Evolutionary conservation across 164 flowering plant species (phyloP).

Genomic region (Echeveria elegans): DNA sequence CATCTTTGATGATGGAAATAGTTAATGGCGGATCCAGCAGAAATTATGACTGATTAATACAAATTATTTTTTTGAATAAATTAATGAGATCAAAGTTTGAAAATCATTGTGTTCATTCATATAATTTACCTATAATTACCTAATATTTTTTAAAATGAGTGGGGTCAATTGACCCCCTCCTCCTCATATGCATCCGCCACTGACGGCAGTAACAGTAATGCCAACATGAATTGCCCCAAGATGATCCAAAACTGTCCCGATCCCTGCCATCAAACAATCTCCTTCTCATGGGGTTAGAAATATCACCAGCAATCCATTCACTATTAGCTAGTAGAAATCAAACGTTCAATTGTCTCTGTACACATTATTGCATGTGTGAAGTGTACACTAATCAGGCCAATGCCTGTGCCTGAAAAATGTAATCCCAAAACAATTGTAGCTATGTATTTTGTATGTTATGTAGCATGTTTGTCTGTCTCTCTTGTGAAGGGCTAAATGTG

Average conservation of each 20-base stretch:
- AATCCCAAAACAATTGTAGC: neutral
- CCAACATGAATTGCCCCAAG: slow-evolving; percentile 21
- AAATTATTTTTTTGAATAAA: no score
- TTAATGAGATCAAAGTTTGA: no score
- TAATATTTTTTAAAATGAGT: no score
- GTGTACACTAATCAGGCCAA: neutral
- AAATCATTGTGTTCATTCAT: no score
- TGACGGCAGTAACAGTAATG: slow-evolving; percentile 12
- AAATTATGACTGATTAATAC: no score
- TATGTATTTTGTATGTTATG: no score
- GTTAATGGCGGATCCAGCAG: no score
- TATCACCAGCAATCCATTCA: neutral
- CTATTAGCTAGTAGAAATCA: neutral
- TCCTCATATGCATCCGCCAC: no score
- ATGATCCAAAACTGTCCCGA: slow-evolving; percentile 23
- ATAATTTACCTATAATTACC: no score
- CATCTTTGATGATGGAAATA: no score
- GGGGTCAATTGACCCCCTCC: no score
- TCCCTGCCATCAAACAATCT: slow-evolving; percentile 31
- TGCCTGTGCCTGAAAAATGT: neutral
- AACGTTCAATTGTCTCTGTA: neutral
- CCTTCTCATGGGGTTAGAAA: slow-evolving; percentile 9
- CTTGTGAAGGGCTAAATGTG: neutral
- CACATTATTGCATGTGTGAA: neutral
- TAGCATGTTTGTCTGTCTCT: no score